phyloP scores from a whole-genome alignment of 2,329 filamentous ascomycete species.

The Pseudogymnoascus sp. region DNA sequence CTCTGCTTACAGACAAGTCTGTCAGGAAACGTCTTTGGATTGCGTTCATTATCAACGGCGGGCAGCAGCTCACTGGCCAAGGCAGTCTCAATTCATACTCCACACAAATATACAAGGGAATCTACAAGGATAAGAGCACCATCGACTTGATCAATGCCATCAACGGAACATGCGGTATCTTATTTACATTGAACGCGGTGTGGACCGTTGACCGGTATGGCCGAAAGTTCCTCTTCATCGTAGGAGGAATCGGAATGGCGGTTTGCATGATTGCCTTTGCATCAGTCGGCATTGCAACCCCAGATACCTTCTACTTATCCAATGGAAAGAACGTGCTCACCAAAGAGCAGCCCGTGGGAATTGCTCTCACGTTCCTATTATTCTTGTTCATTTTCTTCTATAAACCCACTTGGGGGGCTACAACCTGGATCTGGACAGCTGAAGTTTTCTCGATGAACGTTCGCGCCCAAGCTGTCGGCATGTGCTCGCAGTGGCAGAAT shows the following conservation, averaged over 20 bases:
- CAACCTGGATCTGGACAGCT: slow-evolving; percentile 65
- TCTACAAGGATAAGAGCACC: slow-evolving; percentile 50
- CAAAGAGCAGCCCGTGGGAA: slow-evolving; percentile 54
- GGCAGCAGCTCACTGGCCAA: slow-evolving; percentile 65
- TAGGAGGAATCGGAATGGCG: slow-evolving; percentile 61
- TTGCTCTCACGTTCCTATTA: slow-evolving; percentile 60
- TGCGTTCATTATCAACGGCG: slow-evolving; percentile 59
- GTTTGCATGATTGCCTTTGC: slow-evolving; percentile 62
- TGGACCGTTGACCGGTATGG: slow-evolving; percentile 69
- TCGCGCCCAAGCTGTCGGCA: slow-evolving; percentile 62
- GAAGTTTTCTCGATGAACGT: slow-evolving; percentile 66
- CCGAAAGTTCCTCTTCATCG: slow-evolving; percentile 60
- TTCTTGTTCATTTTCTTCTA: slow-evolving; percentile 62
- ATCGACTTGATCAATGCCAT: slow-evolving; percentile 69
- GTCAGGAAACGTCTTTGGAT: slow-evolving; percentile 59
- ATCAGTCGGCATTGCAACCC: slow-evolving; percentile 49
- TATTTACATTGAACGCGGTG: slow-evolving; percentile 65
- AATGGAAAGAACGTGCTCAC: slow-evolving; percentile 31
- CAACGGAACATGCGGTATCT: slow-evolving; percentile 63
- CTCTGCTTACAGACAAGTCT: slow-evolving; percentile 56
- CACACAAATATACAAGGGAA: slow-evolving; percentile 65
- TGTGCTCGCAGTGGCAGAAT: slow-evolving; percentile 54
- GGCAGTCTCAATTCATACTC: slow-evolving; percentile 67
- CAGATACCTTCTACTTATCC: slow-evolving; percentile 22
- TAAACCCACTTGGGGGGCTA: slow-evolving; percentile 63